Conservation (phyloP, 2,329 filamentous ascomycete genomes). For the Monosporascus sp. region DNA sequence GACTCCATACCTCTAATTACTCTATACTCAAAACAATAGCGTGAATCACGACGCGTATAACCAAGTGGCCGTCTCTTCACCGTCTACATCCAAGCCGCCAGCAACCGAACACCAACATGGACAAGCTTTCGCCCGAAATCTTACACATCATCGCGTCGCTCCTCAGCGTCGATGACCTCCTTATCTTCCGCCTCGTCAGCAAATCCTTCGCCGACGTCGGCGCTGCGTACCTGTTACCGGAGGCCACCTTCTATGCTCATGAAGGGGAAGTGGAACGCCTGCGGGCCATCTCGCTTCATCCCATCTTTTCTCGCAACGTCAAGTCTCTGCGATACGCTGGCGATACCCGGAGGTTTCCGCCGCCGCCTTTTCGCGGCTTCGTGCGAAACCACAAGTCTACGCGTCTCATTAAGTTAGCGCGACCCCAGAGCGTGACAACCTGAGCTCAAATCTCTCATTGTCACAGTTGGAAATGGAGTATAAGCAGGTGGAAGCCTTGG, state of each 20-base stretch:
- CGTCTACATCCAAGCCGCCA: too few species aligned
- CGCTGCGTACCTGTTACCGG: constrained; percentile 33
- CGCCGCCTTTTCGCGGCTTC: background rate
- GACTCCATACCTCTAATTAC: too few species aligned
- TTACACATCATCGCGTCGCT: too few species aligned
- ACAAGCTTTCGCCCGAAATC: too few species aligned
- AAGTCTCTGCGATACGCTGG: constrained; percentile 1
- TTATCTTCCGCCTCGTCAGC: too few species aligned
- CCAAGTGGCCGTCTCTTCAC: too few species aligned
- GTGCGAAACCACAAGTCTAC: background rate
- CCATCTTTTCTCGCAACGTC: constrained; percentile 2
- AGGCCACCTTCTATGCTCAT: constrained; percentile 13
- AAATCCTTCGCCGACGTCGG: background rate
- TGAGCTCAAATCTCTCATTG: background rate
- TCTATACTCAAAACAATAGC: too few species aligned
- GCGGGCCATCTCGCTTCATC: constrained; percentile 1
- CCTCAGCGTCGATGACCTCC: too few species aligned
- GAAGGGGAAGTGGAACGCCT: constrained; percentile 3
- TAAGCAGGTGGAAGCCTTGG: background rate
- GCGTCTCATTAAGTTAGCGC: too few species aligned
- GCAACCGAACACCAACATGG: too few species aligned
- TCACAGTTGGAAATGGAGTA: background rate
- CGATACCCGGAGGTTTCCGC: background rate
- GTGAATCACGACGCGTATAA: too few species aligned
- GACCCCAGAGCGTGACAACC: too few species aligned